These are phyloP conservation scores for Termitomyces sp. DNA, from an alignment of 768 basidiomycete species.

Conservation along the genomic window DNA sequence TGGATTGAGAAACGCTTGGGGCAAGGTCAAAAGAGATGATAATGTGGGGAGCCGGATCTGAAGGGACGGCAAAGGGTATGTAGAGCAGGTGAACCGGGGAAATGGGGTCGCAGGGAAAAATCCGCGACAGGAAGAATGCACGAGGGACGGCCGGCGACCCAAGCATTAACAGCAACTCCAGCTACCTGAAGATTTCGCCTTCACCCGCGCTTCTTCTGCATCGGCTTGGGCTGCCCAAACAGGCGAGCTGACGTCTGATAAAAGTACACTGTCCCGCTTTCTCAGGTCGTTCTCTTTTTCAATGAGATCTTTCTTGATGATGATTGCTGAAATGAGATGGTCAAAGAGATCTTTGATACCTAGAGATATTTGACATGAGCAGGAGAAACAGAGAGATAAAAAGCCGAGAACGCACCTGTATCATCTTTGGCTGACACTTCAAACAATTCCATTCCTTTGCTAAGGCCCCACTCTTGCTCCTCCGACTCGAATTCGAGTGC, in stretches of 20 bases:
- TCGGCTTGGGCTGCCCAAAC: slow-evolving; percentile 80
- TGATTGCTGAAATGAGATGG: slow-evolving; percentile 76
- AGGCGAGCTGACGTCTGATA: slow-evolving; percentile 60
- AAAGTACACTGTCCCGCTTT: slow-evolving; percentile 80
- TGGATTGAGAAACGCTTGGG: background rate
- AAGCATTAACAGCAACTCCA: slow-evolving; percentile 70
- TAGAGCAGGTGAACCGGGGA: slow-evolving; percentile 8
- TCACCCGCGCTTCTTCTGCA: slow-evolving; percentile 68
- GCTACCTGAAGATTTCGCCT: slow-evolving; percentile 44
- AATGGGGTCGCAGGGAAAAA: background rate
- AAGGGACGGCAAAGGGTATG: slow-evolving; percentile 7
- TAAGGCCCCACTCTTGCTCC: slow-evolving; percentile 71
- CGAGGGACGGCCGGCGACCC: slow-evolving; percentile 8
- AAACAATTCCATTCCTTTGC: slow-evolving; percentile 82
- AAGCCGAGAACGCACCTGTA: slow-evolving; percentile 47
- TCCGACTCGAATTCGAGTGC: slow-evolving; percentile 41
- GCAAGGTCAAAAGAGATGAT: background rate
- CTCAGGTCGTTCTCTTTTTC: slow-evolving; percentile 78
- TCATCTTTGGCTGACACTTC: slow-evolving; percentile 93
- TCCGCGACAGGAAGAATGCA: slow-evolving; percentile 2
- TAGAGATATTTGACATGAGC: slow-evolving; percentile 23
- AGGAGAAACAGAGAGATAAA: slow-evolving; percentile 12
- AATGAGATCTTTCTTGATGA: slow-evolving; percentile 72
- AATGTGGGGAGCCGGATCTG: background rate
- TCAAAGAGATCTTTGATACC: slow-evolving; percentile 82